phyloP scores from a whole-genome alignment of 331 rosid species.

The Pyrus hybrid region DNA sequence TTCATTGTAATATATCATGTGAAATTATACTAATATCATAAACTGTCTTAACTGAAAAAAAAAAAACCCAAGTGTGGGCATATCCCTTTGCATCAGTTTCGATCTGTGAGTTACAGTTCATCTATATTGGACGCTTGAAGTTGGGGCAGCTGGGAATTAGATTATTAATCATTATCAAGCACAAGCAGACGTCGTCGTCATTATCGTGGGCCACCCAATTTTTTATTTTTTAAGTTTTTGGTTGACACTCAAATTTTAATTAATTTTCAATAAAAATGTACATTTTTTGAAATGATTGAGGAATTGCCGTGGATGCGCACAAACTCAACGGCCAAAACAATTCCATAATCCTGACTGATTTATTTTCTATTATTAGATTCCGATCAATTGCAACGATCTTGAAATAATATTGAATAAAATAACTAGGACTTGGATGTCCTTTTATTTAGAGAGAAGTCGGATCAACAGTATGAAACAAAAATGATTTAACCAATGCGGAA shows the following conservation, averaged over 20 bases:
- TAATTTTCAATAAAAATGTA: not conserved
- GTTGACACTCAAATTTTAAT: not conserved
- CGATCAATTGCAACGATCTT: not conserved
- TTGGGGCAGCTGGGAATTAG: not conserved
- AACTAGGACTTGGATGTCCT: too few species aligned
- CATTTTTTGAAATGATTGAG: not conserved
- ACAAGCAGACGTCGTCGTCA: not conserved
- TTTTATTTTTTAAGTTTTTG: too few species aligned
- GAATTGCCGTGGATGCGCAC: not conserved
- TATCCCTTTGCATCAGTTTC: not conserved
- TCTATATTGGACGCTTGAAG: not conserved
- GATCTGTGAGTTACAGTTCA: not conserved
- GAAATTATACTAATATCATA: too few species aligned
- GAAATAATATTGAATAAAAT: too few species aligned
- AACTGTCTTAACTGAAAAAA: too few species aligned
- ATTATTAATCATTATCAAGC: not conserved
- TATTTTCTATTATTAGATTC: not conserved
- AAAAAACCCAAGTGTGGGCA: not conserved
- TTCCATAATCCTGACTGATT: not conserved
- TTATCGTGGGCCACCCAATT: not conserved
- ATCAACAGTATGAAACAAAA: too few species aligned
- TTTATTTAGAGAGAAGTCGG: too few species aligned
- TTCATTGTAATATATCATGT: too few species aligned
- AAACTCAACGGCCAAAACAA: not conserved
- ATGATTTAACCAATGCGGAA: too few species aligned